A percentile compares a stretch with the other conserved stretches of the same genome.
Conservation (phyloP, 73 alveolate species). For the Paramecium biaurelia region DNA sequence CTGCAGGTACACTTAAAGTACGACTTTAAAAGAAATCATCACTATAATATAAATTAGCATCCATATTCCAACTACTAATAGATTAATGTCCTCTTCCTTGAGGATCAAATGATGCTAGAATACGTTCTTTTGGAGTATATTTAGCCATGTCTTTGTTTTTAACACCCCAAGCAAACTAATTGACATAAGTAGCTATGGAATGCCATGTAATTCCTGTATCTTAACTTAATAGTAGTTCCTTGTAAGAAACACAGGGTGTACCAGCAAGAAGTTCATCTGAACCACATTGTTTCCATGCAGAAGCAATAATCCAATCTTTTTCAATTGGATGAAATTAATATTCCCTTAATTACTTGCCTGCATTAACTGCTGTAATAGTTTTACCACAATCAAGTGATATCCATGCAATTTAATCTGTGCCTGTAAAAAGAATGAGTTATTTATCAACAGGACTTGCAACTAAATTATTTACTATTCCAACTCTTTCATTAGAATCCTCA, state of each 20-base stretch:
- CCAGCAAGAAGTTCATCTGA: background rate
- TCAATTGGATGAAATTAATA: slow-evolving; percentile 84
- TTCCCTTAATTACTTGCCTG: slow-evolving; percentile 77
- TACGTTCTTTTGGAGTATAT: slow-evolving; percentile 64
- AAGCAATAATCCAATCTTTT: slow-evolving; percentile 81
- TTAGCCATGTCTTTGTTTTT: slow-evolving; percentile 64
- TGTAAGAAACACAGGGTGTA: slow-evolving; percentile 52
- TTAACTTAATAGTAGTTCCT: slow-evolving; percentile 69
- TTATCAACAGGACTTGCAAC: slow-evolving; percentile 75
- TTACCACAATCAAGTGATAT: slow-evolving; percentile 84
- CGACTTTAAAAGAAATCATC: slow-evolving; percentile 80
- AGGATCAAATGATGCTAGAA: slow-evolving; percentile 66
- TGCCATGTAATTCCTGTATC: slow-evolving; percentile 80
- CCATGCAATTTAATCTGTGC: slow-evolving; percentile 80
- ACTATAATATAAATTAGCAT: slow-evolving; percentile 70
- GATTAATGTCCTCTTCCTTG: slow-evolving; percentile 68
- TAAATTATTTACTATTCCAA: slow-evolving; percentile 68
- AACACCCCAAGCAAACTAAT: slow-evolving; percentile 90
- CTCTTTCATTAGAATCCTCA: slow-evolving; percentile 58
- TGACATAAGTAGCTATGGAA: slow-evolving; percentile 75
- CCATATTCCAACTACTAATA: slow-evolving; percentile 64
- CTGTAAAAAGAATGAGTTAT: slow-evolving; percentile 71
- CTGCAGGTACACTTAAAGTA: slow-evolving; percentile 68
- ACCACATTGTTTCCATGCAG: slow-evolving; percentile 78
- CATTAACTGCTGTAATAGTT: slow-evolving; percentile 69